A percentile compares a stretch with the other conserved stretches of the same genome.
Evolutionary conservation across 768 basidiomycete species (phyloP).

Genomic region (Boletus tylopilopsis): DNA sequence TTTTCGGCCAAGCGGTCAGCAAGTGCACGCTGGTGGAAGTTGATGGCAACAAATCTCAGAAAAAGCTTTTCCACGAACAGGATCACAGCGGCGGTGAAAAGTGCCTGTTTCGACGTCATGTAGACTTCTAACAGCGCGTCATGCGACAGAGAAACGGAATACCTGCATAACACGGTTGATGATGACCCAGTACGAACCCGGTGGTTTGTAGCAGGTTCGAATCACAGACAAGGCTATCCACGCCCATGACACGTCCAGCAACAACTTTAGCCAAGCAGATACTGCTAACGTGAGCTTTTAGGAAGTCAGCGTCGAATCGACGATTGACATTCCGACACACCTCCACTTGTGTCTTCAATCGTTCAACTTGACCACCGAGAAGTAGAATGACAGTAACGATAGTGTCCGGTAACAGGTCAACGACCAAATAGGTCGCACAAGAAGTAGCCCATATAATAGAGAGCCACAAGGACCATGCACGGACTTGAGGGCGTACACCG

Average conservation of each 20-base stretch:
- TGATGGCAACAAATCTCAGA: slow-evolving; percentile 74
- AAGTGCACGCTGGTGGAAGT: slow-evolving; percentile 73
- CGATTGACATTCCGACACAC: slow-evolving; percentile 31
- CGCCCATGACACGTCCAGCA: slow-evolving; percentile 62
- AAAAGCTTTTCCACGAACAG: slow-evolving; percentile 56
- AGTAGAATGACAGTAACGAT: slow-evolving; percentile 51
- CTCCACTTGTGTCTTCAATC: slow-evolving; percentile 66
- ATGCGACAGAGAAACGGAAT: slow-evolving; percentile 10
- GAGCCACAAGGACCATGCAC: slow-evolving; percentile 65
- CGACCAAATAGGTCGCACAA: slow-evolving; percentile 58
- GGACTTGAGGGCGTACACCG: slow-evolving; percentile 50
- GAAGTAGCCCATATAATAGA: slow-evolving; percentile 62
- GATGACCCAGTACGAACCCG: slow-evolving; percentile 62
- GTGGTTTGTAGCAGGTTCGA: slow-evolving; percentile 52
- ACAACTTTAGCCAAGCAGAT: slow-evolving; percentile 66
- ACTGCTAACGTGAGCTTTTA: slow-evolving; percentile 63
- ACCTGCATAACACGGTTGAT: slow-evolving; percentile 73
- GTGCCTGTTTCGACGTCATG: slow-evolving; percentile 30
- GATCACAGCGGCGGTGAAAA: slow-evolving; percentile 43
- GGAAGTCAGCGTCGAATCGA: background rate
- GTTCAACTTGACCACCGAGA: slow-evolving; percentile 60
- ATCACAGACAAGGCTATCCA: slow-evolving; percentile 73
- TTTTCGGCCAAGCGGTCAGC: slow-evolving; percentile 73
- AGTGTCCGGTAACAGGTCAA: slow-evolving; percentile 58
- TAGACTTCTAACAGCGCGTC: slow-evolving; percentile 1